Evolutionary conservation across 1,284 basidiomycete genomes (phyloP).

Genomic region (Boletellus deceptivus): DNA sequence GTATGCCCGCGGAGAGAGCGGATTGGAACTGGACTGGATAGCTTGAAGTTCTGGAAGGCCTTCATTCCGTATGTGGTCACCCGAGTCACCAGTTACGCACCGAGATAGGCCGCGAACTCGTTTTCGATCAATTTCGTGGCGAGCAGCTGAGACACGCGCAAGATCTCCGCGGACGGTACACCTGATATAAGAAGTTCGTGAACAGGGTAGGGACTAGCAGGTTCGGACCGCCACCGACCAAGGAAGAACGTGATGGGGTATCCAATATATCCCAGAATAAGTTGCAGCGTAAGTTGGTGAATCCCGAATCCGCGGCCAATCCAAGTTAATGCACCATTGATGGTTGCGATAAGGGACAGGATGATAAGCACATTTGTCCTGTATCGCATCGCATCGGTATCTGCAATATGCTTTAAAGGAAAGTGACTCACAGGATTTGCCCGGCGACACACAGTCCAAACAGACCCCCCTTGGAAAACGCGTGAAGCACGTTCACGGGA

Average conservation of each 20-base stretch:
- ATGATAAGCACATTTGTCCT: constrained; percentile 80
- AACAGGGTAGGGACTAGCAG: neutral
- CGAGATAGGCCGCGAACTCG: constrained; percentile 80
- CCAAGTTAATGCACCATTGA: constrained; percentile 89
- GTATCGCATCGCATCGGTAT: constrained; percentile 3
- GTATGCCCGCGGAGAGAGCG: constrained; percentile 69
- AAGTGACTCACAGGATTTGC: constrained; percentile 65
- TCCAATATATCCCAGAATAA: constrained; percentile 83
- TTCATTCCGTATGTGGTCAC: neutral
- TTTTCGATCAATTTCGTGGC: constrained; percentile 87
- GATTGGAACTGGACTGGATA: constrained; percentile 48
- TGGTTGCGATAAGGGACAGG: constrained; percentile 73
- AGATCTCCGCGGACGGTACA: constrained; percentile 70
- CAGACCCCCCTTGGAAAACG: constrained; percentile 83
- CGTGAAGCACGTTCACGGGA: constrained; percentile 80
- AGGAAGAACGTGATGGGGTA: constrained; percentile 88
- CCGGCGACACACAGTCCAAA: constrained; percentile 87
- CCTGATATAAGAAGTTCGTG: constrained; percentile 34
- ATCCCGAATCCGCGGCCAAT: constrained; percentile 86
- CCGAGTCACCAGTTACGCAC: constrained; percentile 26
- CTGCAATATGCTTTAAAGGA: neutral
- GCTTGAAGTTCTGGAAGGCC: constrained; percentile 45
- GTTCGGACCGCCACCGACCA: constrained; percentile 33
- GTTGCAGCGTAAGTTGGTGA: constrained; percentile 76
- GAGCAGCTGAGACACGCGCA: constrained; percentile 75